Evolutionary conservation across 306 rosid species (phyloP), one percentile per base, ranked within the genome.

Genomic region (Cicer chorassanicum): DNA sequence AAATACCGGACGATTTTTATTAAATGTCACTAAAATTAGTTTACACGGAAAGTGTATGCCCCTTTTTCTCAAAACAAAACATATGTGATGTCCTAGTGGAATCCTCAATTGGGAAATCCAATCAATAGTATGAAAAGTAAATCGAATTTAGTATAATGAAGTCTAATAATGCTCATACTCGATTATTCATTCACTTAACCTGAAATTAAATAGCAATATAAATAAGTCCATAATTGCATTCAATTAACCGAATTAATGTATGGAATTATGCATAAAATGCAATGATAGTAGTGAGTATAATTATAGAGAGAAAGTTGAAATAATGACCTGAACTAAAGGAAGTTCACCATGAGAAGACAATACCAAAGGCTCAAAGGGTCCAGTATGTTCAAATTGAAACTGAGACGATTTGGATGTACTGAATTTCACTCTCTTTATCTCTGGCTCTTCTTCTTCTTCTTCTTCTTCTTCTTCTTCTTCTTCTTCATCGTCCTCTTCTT

Each of bases 311-410:
- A 19, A 69, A 54, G 6, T 24, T 19, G 7, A 8, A 41, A 48
- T 9, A 54, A 60, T 72, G 16, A 93, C 98, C 96, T 93, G 96
- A 46, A 89, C 61, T 0, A 82, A 24, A 0, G 92, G 94, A 81
- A 73, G 5, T 45, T 93, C 84, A 59, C 80, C 86, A 19, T 68
- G 51, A 0, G 89, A 78, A 13, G 97, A 88, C 86, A 93, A 72
- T 29, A 88, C 12, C 81, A 93, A 61, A 24, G 96, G 93, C 55
- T 89, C 92, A 78, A 76, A 86, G 40, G 90, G 89, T 68, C 98
- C 96, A 5, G 90, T 88, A 24, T 80, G 87, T 19, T 91, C 97
- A 68, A 89, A 88, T 56, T 88, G 94, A 86, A 91, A 83, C 8
- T 75, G 87, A 13, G 80, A 48, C 38, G 69, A 68, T 81, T 84